A percentile compares a stretch with the other conserved stretches of the same genome.
These are phyloP conservation scores for Stentor coeruleus DNA, from an alignment of 73 alveolate species.

Conservation along the genomic window DNA sequence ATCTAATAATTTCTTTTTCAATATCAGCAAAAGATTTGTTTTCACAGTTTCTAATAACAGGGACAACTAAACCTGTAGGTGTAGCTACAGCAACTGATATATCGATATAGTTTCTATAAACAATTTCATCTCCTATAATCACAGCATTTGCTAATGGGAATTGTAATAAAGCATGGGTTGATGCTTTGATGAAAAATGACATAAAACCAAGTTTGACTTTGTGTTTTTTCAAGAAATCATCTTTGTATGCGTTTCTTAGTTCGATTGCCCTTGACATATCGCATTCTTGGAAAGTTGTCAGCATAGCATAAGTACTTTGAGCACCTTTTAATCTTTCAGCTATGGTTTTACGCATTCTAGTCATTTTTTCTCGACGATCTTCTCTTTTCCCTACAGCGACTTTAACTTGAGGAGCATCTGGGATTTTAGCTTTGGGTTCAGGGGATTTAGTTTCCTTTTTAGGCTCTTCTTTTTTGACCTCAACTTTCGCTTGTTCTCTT, in stretches of 20 bases:
- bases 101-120: conserved; percentile 80
- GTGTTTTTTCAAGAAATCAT: conserved; percentile 74
- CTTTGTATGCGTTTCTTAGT: conserved; percentile 65
- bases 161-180: conserved; percentile 58
- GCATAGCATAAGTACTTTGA: conserved; percentile 77
- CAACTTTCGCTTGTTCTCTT: no score
- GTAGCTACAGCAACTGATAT: conserved; percentile 87
- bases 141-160: no score
- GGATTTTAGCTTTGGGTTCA: no score
- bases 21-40: conserved; percentile 67
- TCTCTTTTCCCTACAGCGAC: no score
- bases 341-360: conserved; percentile 74
- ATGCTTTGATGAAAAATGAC: conserved; percentile 77
- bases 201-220: conserved; percentile 82
- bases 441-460: no score
- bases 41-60: conserved; percentile 78
- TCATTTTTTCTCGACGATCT: no score
- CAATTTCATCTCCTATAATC: conserved; percentile 76
- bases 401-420: no score
- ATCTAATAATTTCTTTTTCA: conserved; percentile 34
- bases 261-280: conserved; percentile 84
- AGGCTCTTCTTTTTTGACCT: no score
- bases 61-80: conserved; percentile 88
- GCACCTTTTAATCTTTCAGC: conserved; percentile 83
- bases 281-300: conserved; percentile 77